Percentiles rank a stretch among this genome's conserved stretches.
Conservation (phyloP, 2,329 filamentous ascomycete genomes). For the Blumeria graminis region DNA sequence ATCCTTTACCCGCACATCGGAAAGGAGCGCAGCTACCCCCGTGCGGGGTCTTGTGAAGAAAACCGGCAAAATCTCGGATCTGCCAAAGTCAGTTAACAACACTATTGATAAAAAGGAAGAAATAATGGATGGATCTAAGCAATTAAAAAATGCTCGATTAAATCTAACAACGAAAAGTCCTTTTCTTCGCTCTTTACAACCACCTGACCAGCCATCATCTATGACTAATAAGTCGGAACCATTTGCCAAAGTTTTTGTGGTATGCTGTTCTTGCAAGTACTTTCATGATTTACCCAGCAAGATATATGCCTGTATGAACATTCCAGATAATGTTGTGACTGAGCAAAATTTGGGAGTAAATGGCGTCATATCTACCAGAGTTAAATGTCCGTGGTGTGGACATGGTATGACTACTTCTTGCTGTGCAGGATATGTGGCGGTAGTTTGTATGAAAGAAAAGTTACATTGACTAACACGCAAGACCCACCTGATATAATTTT, state of each 20-base stretch:
- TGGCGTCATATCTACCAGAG: constrained; percentile 32
- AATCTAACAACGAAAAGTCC: constrained; percentile 4
- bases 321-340: constrained; percentile 28
- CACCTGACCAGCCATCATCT: constrained; percentile 1
- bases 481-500: too few species aligned
- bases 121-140: constrained; percentile 3
- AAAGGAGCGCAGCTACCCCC: too few species aligned
- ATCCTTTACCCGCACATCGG: too few species aligned
- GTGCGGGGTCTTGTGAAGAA: too few species aligned
- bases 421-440: constrained; percentile 42
- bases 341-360: constrained; percentile 27
- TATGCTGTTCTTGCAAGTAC: constrained; percentile 39
- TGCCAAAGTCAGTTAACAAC: too few species aligned
- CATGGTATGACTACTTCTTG: constrained; percentile 46
- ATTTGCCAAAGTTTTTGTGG: constrained; percentile 37
- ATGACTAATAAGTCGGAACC: constrained; percentile 5
- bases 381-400: constrained; percentile 47
- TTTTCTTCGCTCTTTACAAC: constrained; percentile 1
- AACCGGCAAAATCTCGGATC: too few species aligned
- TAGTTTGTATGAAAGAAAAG: constrained; percentile 40
- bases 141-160: constrained; percentile 10
- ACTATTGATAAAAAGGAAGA: not conserved
- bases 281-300: constrained; percentile 41
- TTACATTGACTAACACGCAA: constrained; percentile 20
- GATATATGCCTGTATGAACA: constrained; percentile 39